These are phyloP conservation scores for Pelargonium citronellum DNA, from an alignment of 441 rosid genomes.

Conservation along the genomic window DNA sequence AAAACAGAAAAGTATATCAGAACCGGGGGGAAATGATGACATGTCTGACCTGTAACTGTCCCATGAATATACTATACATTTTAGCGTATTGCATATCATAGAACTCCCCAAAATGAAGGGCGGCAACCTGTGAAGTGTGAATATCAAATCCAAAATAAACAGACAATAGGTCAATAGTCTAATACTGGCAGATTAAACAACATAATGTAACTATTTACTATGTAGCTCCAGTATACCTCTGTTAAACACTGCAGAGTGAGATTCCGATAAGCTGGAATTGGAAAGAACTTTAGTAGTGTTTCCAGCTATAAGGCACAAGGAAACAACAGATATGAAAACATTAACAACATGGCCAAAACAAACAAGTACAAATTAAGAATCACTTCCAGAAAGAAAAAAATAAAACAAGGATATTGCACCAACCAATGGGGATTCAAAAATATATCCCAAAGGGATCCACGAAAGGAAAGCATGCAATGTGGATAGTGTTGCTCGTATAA, in stretches of 20 bases:
- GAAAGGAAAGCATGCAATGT: slow-evolving; percentile 99
- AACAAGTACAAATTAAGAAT: neutral
- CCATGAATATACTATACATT: slow-evolving; percentile 76
- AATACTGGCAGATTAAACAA: slow-evolving; percentile 9
- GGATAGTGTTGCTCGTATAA: slow-evolving; percentile 84
- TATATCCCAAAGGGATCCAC: slow-evolving; percentile 99
- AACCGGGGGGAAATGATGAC: neutral
- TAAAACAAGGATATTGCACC: slow-evolving; percentile 14
- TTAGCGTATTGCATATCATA: slow-evolving; percentile 75
- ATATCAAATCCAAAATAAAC: slow-evolving; percentile 15
- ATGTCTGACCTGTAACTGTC: slow-evolving; percentile 61
- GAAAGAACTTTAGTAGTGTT: slow-evolving; percentile 88
- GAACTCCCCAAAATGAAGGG: slow-evolving; percentile 87
- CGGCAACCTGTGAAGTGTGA: slow-evolving; percentile 61
- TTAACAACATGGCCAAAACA: neutral
- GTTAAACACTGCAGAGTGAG: slow-evolving; percentile 96
- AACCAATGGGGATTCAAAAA: slow-evolving; percentile 98
- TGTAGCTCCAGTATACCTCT: slow-evolving; percentile 47
- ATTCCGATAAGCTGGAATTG: slow-evolving; percentile 71
- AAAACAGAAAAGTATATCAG: neutral
- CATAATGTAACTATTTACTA: too few relatives aligned
- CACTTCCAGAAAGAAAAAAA: slow-evolving; percentile 10
- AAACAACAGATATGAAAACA: slow-evolving; percentile 4
- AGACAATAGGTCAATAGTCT: slow-evolving; percentile 8
- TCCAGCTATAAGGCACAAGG: slow-evolving; percentile 56